Base-by-base conservation (phyloP, 805 yeast species). In the Grigorovia humatica region DNA sequence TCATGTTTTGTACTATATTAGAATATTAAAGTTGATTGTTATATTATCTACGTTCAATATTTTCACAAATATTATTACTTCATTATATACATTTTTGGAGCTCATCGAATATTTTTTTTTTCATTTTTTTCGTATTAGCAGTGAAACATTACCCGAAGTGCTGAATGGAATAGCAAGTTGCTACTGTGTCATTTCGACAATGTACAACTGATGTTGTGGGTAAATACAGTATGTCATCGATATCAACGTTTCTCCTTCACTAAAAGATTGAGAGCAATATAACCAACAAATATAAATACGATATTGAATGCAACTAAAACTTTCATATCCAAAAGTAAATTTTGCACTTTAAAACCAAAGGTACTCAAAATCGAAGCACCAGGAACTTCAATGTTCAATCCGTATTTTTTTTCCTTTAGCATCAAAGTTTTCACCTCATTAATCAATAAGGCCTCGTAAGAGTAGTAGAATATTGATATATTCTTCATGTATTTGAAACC, bases 321-420 rank as follows among this genome's bases (percentile, higher is more conserved):
- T 38, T 74, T 64, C 30, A 83, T 74, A 65, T 93, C 98, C 40
- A 73, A 72, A 67, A 79, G 68, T 50, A 86, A 77, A 1, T 90
- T 93, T 23, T 82, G 80, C 13, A 88, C 91, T 57, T 87, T 79
- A 67, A 93, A 93, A 0, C 99, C 99, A 72, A 93, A 93, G 0
- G 98, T 88, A 58, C 95, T 86, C 59, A 93, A 75, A 51, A 93
- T 93, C 1, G 96, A 95, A 1, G 99, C 98, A 11, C 99, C 99
- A 0, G 99, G 99, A 15, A 93, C 95, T 67, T 89, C 96, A 59
- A 93, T 91, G 46, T 90, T 85, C 44, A 93, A 75, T 0, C 99
- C 99, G 62, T 84, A 91, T 69, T 93, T 93, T 64, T 81, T 83
- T 65, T 93, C 99, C 56, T 80, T 81, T 59, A 93, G 74, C 13